Evolutionary conservation across 768 basidiomycete species (phyloP).

Genomic region (Suillus ampliporus): DNA sequence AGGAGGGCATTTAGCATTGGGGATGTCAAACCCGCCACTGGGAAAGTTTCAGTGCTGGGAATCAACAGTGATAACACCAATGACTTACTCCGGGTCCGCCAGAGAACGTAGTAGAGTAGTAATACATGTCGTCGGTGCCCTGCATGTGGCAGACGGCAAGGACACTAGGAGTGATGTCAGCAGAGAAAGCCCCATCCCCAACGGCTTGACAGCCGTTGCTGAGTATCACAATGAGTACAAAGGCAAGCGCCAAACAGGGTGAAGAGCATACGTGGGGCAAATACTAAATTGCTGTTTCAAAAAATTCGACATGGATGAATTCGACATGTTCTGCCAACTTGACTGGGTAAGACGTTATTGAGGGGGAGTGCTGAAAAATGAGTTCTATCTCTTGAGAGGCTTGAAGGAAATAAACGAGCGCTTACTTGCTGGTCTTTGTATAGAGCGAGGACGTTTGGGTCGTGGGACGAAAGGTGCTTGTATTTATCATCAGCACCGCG

Average conservation of each 20-base stretch:
- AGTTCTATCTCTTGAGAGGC: not conserved
- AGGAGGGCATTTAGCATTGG: slow-evolving; percentile 92
- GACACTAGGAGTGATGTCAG: slow-evolving; percentile 78
- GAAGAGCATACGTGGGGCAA: slow-evolving; percentile 80
- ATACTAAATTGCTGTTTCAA: slow-evolving; percentile 86
- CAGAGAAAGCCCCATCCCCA: slow-evolving; percentile 93
- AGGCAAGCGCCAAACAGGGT: not conserved
- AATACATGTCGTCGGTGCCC: slow-evolving; percentile 83
- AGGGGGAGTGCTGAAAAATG: not conserved
- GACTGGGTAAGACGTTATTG: slow-evolving; percentile 39
- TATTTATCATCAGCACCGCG: slow-evolving; percentile 17
- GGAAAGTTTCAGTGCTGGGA: slow-evolving; percentile 16
- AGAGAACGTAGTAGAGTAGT: slow-evolving; percentile 93
- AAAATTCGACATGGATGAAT: slow-evolving; percentile 72
- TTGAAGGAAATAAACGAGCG: slow-evolving; percentile 1
- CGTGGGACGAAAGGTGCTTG: not conserved
- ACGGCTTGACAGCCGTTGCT: slow-evolving; percentile 97
- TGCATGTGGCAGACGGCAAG: slow-evolving; percentile 87
- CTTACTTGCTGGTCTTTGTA: not conserved
- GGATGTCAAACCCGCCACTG: slow-evolving; percentile 97
- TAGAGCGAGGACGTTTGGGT: not conserved
- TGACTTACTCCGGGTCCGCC: slow-evolving; percentile 84
- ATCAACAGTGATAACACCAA: not conserved
- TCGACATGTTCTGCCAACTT: slow-evolving; percentile 91
- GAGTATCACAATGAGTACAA: slow-evolving; percentile 22